Base-by-base conservation (phyloP, 2,329 filamentous ascomycete species). In the Trichoderma citrinoviride region DNA sequence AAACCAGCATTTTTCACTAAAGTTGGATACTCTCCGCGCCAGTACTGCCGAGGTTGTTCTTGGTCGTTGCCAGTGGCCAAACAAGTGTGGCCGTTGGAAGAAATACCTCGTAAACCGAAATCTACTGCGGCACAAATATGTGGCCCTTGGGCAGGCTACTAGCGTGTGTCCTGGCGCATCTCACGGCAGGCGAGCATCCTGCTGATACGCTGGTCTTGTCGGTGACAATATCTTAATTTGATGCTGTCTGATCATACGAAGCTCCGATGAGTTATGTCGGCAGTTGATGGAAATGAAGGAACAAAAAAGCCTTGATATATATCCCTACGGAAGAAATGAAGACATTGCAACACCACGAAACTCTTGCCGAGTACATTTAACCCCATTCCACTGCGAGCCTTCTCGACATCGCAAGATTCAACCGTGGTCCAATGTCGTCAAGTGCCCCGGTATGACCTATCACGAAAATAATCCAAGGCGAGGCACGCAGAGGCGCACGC, bases 311-410 rank as follows among this genome's bases (percentile, higher is more conserved):
- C 41, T 25, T 44, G 27, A 52, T 29, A 50, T 52, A n/a, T 15
- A 37, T 47, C 33, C 37, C 40, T 27, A 21, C 21, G 19, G 17
- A 52, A 27, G 52, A 43, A 10, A 8, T 37, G 37, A 44, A 7
- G 37, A 14, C 25, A 57, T 21, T 3, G 23, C n/a, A 25, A 37
- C 27, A 57, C 23, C 52, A 43, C 15, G 21, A 40, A 40, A 49
- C 29, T 60, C 27, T 47, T 60, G 87, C 0, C 10, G 87, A 91
- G 67, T 88, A 92, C 1, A 89, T 27, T 95, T 69, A 80, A 96
- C 0, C 85, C 91, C 7, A 17, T 8, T n/a, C n/a, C 21, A 5
- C 52, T 43, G 52, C 21, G 19, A 8, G 21, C 10, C 15, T 41
- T 56, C 27, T 15, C 27, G 12, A 10, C 37, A 10, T 2, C 15